Percentiles rank a stretch among this genome's conserved stretches.
Conservation (phyloP, 2,329 filamentous ascomycete species). For the Cercospora nicotianae region DNA sequence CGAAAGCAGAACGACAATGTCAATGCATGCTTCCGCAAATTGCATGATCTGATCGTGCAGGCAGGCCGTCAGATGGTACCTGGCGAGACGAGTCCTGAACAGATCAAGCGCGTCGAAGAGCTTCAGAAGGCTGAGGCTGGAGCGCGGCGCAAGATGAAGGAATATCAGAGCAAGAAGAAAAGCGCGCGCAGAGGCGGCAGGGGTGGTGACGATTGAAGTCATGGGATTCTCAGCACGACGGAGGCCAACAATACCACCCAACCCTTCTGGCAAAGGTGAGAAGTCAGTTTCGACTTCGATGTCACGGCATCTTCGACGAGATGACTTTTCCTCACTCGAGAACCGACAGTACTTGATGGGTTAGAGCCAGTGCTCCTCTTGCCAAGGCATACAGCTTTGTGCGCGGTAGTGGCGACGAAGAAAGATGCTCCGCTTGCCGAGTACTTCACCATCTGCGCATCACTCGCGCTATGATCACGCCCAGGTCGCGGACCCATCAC, state of each 20-base stretch:
- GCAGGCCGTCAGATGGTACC: constrained; percentile 55
- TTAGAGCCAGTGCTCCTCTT: background rate
- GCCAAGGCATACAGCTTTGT: constrained; percentile 38
- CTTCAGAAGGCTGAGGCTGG: constrained; percentile 62
- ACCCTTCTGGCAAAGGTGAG: background rate
- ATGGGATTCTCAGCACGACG: background rate
- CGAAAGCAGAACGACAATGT: constrained; percentile 63
- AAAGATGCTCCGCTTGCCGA: constrained; percentile 48
- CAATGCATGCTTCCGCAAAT: constrained; percentile 58
- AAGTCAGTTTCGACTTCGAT: background rate
- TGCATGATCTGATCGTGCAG: constrained; percentile 56
- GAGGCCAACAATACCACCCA: background rate
- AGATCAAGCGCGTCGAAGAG: constrained; percentile 55
- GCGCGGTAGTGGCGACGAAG: constrained; percentile 52
- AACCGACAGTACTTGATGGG: background rate
- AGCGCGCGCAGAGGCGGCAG: constrained; percentile 49
- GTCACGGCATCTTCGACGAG: background rate
- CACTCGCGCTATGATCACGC: constrained; percentile 19
- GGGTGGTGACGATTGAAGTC: constrained; percentile 34
- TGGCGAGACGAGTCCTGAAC: constrained; percentile 60
- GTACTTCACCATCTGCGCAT: constrained; percentile 50
- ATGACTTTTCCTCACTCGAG: background rate
- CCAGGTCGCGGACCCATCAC: background rate
- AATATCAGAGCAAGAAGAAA: constrained; percentile 63
- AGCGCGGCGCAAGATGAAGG: constrained; percentile 58